These are phyloP conservation scores for Tolypocladium sp. DNA, from an alignment of 2,329 filamentous ascomycete genomes.

Conservation along the genomic window DNA sequence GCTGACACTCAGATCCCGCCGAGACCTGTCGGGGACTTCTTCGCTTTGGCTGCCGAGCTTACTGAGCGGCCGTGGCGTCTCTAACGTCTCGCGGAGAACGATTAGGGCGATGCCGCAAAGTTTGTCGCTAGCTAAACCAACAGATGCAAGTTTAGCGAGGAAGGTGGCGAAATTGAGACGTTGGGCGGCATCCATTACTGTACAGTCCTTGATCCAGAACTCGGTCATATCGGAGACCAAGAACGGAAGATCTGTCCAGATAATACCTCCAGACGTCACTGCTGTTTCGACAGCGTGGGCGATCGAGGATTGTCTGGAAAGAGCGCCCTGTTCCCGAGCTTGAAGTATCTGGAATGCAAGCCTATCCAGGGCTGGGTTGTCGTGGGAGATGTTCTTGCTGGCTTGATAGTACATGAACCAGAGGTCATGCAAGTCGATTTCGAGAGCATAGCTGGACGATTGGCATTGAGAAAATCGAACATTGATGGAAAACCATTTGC, in stretches of 20 bases:
- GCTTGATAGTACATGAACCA: not conserved
- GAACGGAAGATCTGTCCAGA: no score
- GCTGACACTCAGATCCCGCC: not conserved
- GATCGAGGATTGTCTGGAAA: not conserved
- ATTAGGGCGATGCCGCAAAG: not conserved
- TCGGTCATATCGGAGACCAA: not conserved
- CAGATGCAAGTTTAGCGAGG: not conserved
- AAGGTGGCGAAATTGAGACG: not conserved
- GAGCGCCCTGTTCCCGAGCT: not conserved
- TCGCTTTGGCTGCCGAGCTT: not conserved
- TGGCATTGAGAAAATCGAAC: not conserved
- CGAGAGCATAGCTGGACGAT: not conserved
- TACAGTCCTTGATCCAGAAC: not conserved
- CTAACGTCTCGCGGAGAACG: not conserved
- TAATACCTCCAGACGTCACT: no score
- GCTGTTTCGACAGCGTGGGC: not conserved
- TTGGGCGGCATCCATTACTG: not conserved
- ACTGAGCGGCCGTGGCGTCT: not conserved
- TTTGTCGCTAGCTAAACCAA: not conserved
- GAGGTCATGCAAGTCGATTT: not conserved
- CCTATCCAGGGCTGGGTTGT: not conserved
- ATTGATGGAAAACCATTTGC: not conserved
- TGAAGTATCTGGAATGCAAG: not conserved
- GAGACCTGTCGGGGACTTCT: not conserved
- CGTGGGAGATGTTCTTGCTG: not conserved